These are phyloP conservation scores for Puccinia hordei DNA, from an alignment of 1,284 basidiomycete genomes.

Conservation along the genomic window DNA sequence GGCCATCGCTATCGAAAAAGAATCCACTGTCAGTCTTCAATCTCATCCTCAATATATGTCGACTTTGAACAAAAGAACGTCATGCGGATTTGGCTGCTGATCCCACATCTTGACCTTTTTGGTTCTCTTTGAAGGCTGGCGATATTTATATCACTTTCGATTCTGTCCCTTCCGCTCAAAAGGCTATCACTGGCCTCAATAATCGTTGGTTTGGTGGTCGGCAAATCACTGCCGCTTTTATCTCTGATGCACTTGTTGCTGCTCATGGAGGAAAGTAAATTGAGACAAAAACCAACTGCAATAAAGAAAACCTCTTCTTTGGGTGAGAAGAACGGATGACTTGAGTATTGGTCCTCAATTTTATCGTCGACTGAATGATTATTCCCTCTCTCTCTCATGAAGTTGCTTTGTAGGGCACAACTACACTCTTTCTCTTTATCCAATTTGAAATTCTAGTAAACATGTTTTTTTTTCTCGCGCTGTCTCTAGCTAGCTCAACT, in stretches of 20 bases:
- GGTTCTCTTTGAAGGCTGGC: constrained; percentile 65
- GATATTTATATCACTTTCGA: constrained; percentile 96
- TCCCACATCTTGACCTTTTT: background rate
- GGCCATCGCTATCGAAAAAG: constrained; percentile 88
- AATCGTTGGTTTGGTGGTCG: constrained; percentile 93
- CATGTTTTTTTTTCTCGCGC: no score
- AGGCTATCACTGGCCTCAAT: constrained; percentile 83
- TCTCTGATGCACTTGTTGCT: constrained; percentile 54
- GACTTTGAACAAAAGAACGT: background rate
- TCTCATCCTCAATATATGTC: constrained; percentile 51
- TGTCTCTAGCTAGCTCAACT: no score
- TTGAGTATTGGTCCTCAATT: no score
- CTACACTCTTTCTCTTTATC: no score
- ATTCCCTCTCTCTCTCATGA: no score
- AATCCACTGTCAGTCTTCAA: constrained; percentile 72
- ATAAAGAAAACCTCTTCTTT: no score
- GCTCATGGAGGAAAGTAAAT: constrained; percentile 50
- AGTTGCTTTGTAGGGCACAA: no score
- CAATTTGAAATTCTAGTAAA: no score
- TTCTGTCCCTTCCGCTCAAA: constrained; percentile 73
- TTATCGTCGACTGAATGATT: no score
- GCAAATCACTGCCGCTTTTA: constrained; percentile 71
- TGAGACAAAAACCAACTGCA: no score
- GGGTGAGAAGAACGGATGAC: no score
- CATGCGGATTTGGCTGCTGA: background rate